phyloP scores from a whole-genome alignment of 768 basidiomycete genomes.

The Termitomyces sp. region DNA sequence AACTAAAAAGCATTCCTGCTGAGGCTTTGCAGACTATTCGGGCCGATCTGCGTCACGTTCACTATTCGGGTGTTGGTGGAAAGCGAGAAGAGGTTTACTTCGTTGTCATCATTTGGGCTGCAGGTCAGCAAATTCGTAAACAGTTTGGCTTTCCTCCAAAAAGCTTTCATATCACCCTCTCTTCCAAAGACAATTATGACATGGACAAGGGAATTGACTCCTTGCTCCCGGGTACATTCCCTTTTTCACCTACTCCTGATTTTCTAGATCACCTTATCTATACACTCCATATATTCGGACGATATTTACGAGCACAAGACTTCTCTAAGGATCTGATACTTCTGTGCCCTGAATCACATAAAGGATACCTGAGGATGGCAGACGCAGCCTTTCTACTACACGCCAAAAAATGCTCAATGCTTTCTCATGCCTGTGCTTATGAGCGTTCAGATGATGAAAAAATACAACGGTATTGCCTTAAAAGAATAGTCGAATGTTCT shows the following conservation, averaged over 20 bases:
- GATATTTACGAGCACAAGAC: conserved; percentile 32
- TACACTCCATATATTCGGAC: conserved; percentile 38
- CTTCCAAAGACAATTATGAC: conserved; percentile 37
- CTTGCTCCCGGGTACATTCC: conserved; percentile 37
- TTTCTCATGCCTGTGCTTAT: conserved; percentile 50
- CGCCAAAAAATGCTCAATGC: conserved; percentile 50
- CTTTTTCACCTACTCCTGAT: conserved; percentile 26
- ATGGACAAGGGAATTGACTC: conserved; percentile 49
- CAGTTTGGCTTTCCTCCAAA: conserved; percentile 47
- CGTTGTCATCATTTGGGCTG: conserved; percentile 54
- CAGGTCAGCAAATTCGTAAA: conserved; percentile 50
- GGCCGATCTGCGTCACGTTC: conserved; percentile 31
- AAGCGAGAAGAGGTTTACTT: conserved; percentile 36
- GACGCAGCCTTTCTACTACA: conserved; percentile 38
- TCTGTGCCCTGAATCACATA: conserved; percentile 33
- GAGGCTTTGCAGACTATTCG: conserved; percentile 23
- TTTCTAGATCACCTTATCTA: conserved; percentile 47
- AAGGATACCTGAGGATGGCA: conserved; percentile 50
- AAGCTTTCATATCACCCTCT: conserved; percentile 56
- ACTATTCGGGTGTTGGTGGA: conserved; percentile 41
- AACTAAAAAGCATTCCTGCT: conserved; percentile 28
- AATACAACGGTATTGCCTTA: conserved; percentile 40
- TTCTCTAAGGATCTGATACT: conserved; percentile 33
- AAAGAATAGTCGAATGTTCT: conserved; percentile 44
- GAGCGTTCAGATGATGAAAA: conserved; percentile 37